Base-by-base conservation (phyloP, 768 basidiomycete species). In the Hemileccinum impolitum region DNA sequence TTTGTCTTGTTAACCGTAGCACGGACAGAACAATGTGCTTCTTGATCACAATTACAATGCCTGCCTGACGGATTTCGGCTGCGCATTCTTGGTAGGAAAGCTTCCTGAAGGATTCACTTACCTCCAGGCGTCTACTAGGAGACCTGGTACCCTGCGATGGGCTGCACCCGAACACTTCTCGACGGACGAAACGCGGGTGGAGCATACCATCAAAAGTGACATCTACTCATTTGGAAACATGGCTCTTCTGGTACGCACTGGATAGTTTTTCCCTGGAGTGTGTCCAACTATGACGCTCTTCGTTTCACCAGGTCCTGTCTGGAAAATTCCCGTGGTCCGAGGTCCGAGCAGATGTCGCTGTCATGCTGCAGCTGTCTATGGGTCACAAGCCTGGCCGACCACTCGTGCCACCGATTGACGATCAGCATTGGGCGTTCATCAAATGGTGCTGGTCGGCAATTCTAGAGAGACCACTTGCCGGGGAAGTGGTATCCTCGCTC, bases 151-250 rank as follows among this genome's bases (percentile, higher is more conserved):
- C 9, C 14, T 53, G 14, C 34, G 52, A 30, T 52, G 50, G 52
- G 43, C 43, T 19, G 52, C 52, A 15, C 52, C 44, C 0, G 50
- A 53, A 32, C 39, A 45, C 23, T 45, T 53, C 36, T 53, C 48
- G 35, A 17, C 17, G n/a, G 35, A 36, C 17, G 35, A 36, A 36
- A 36, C 8, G n/a, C n/a, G 35, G 10, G n/a, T n/a, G 7, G 35
- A 17, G 35, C n/a, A 17, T 14, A 53, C 39, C 4, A 41, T 42
- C 18, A 44, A 51, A 11, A 52, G 40, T 6, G 51, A 50, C 25
- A 52, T 52, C 4, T 52, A 52, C 25, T 52, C 48, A n/a, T 51
- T 51, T 17, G 51, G 51, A n/a, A 51, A 43, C 25, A 38, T 51
- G 30, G 31, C 41, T 19, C 30, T 52, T 37, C 30, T 50, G 11